These are phyloP conservation scores for Lentinus tigrinus DNA, from an alignment of 768 basidiomycete genomes.

Conservation along the genomic window DNA sequence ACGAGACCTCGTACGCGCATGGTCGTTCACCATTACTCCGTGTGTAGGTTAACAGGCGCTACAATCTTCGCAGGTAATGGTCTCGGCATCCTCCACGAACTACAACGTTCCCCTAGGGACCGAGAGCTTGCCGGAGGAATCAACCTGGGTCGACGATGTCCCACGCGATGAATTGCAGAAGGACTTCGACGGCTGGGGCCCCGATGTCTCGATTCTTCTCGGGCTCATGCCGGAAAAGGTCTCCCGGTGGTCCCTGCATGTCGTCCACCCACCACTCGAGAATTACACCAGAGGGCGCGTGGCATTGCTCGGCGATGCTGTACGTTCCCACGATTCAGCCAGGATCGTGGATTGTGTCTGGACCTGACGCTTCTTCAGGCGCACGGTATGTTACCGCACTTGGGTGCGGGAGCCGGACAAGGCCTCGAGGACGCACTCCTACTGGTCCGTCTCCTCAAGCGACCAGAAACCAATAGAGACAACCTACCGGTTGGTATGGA, in stretches of 20 bases:
- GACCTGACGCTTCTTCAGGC: slow-evolving; percentile 29
- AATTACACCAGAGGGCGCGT: slow-evolving; percentile 44
- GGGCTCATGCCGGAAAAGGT: slow-evolving; percentile 40
- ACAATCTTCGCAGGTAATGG: neutral
- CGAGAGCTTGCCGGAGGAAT: neutral
- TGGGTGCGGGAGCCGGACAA: slow-evolving; percentile 59
- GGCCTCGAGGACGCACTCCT: slow-evolving; percentile 56
- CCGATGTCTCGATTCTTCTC: slow-evolving; percentile 41
- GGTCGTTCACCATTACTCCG: neutral
- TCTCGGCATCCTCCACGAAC: slow-evolving; percentile 34
- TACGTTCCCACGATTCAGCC: slow-evolving; percentile 4
- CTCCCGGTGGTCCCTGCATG: slow-evolving; percentile 54
- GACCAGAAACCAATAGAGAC: slow-evolving; percentile 36
- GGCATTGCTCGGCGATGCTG: slow-evolving; percentile 53
- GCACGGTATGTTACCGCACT: slow-evolving; percentile 58
- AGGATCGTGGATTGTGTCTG: neutral
- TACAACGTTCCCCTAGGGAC: slow-evolving; percentile 23
- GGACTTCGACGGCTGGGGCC: slow-evolving; percentile 45
- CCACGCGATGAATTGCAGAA: slow-evolving; percentile 44
- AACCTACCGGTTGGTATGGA: slow-evolving; percentile 41
- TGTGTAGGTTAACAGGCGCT: too few species aligned
- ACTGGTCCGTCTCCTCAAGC: slow-evolving; percentile 44
- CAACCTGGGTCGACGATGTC: slow-evolving; percentile 41
- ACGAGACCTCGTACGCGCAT: slow-evolving; percentile 37
- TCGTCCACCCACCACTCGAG: slow-evolving; percentile 43